These are phyloP conservation scores for Penicilliopsis zonata DNA, from an alignment of 495 filamentous ascomycete species.

Conservation along the genomic window DNA sequence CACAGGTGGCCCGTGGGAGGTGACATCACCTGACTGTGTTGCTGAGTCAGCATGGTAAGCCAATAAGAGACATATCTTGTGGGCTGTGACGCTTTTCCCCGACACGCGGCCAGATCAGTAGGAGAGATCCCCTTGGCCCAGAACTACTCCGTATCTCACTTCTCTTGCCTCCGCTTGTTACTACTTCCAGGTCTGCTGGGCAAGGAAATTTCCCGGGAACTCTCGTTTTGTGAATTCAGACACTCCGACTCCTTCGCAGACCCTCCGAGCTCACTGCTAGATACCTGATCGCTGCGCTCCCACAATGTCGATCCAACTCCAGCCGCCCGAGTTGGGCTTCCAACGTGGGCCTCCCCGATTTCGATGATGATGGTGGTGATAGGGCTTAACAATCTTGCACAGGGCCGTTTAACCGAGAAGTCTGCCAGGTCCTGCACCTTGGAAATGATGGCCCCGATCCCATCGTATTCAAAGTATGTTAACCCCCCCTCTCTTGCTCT, in stretches of 20 bases:
- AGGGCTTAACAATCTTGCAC: conserved; percentile 14
- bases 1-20: not conserved
- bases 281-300: conserved; percentile 5
- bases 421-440: conserved; percentile 70
- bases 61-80: not conserved
- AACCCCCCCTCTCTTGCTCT: not conserved
- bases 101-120: not conserved
- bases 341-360: conserved; percentile 51
- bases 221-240: conserved; percentile 3
- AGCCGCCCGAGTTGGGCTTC: conserved; percentile 86
- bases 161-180: conserved; percentile 3
- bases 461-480: conserved; percentile 86
- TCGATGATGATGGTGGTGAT: conserved; percentile 1
- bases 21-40: conserved; percentile 16
- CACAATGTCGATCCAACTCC: conserved; percentile 87
- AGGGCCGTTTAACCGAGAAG: conserved; percentile 92
- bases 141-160: conserved; percentile 9
- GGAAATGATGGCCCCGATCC: conserved; percentile 67
- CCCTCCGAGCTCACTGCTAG: conserved; percentile 1
- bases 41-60: conserved; percentile 12
- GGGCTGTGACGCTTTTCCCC: not conserved
- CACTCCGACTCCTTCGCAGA: conserved; percentile 1
- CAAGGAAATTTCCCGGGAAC: no score
- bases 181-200: no score
- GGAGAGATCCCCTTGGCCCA: conserved; percentile 1